These are phyloP conservation scores for Fusarium staphyleae DNA, from an alignment of 2,329 filamentous ascomycete genomes.

Conservation along the genomic window DNA sequence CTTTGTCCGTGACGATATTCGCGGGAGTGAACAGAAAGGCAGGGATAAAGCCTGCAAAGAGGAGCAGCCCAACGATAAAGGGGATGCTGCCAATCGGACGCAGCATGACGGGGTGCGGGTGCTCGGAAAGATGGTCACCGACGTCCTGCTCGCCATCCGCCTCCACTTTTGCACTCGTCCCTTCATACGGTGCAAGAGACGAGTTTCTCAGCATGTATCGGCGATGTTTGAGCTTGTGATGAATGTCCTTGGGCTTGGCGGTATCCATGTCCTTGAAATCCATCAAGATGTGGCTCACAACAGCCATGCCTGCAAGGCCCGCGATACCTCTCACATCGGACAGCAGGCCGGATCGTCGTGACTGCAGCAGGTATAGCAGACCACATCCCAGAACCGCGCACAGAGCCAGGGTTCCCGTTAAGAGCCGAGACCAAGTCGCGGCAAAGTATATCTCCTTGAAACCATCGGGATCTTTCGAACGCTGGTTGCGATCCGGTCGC, in stretches of 20 bases:
- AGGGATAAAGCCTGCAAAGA: slow-evolving; percentile 66
- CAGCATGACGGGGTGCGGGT: slow-evolving; percentile 74
- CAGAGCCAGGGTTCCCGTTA: slow-evolving; percentile 63
- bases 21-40: slow-evolving; percentile 66
- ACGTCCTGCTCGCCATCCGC: slow-evolving; percentile 56
- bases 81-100: slow-evolving; percentile 65
- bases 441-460: slow-evolving; percentile 64
- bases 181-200: slow-evolving; percentile 70
- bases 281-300: slow-evolving; percentile 74
- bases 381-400: slow-evolving; percentile 65
- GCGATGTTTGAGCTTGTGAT: slow-evolving; percentile 68
- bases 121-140: slow-evolving; percentile 59
- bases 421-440: slow-evolving; percentile 65
- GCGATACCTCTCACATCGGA: slow-evolving; percentile 76
- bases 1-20: slow-evolving; percentile 63
- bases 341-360: slow-evolving; percentile 69
- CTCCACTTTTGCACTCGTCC: slow-evolving; percentile 50
- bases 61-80: slow-evolving; percentile 64
- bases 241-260: slow-evolving; percentile 70
- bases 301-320: slow-evolving; percentile 77
- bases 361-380: slow-evolving; percentile 67
- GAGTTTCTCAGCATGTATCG: slow-evolving; percentile 76
- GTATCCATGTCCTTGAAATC: slow-evolving; percentile 78
- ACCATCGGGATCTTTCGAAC: slow-evolving; percentile 50
- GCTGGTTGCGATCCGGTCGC: slow-evolving; percentile 57